These are phyloP conservation scores for Globisporangium parvum DNA, from an alignment of 352 stramenopile species.

Conservation along the genomic window DNA sequence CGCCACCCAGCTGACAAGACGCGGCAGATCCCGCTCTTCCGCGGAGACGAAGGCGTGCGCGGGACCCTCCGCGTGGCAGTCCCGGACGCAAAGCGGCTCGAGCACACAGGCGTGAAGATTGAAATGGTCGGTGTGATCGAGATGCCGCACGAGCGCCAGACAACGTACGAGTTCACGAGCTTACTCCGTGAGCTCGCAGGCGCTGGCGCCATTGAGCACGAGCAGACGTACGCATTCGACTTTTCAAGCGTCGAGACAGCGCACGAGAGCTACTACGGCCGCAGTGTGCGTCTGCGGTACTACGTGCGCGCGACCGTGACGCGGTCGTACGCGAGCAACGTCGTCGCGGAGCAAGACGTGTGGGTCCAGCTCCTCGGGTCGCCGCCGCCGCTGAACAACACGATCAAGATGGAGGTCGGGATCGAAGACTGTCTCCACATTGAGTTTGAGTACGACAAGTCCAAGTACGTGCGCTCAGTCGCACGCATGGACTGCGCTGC, in stretches of 20 bases:
- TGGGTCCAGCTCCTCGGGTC: conserved; percentile 78
- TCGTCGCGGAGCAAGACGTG: conserved; percentile 93
- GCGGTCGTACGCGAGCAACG: conserved; percentile 87
- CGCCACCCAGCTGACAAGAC: conserved; percentile 21
- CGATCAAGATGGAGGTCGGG: conserved; percentile 98
- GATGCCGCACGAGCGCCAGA: conserved; percentile 70
- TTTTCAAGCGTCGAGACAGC: conserved; percentile 94
- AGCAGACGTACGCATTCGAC: conserved; percentile 85
- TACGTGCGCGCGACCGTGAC: conserved; percentile 92
- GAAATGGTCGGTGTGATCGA: conserved; percentile 95
- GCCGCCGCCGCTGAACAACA: conserved; percentile 79
- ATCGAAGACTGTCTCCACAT: conserved; percentile 99
- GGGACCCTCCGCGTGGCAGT: conserved; percentile 70
- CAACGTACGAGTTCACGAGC: conserved; percentile 90
- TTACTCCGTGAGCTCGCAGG: conserved; percentile 88
- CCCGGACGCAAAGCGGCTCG: conserved; percentile 87
- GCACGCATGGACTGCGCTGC: too few relatives aligned
- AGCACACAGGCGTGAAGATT: conserved; percentile 95
- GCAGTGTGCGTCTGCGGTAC: conserved; percentile 95
- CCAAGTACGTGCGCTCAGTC: conserved; percentile 76
- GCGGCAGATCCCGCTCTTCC: conserved; percentile 46
- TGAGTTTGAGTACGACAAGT: conserved; percentile 98
- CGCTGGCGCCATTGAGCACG: conserved; percentile 52
- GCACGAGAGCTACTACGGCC: conserved; percentile 96
- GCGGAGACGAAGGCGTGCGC: conserved; percentile 45